Conservation (phyloP, 1,284 basidiomycete species). For the Moesziomyces parantarcticus region DNA sequence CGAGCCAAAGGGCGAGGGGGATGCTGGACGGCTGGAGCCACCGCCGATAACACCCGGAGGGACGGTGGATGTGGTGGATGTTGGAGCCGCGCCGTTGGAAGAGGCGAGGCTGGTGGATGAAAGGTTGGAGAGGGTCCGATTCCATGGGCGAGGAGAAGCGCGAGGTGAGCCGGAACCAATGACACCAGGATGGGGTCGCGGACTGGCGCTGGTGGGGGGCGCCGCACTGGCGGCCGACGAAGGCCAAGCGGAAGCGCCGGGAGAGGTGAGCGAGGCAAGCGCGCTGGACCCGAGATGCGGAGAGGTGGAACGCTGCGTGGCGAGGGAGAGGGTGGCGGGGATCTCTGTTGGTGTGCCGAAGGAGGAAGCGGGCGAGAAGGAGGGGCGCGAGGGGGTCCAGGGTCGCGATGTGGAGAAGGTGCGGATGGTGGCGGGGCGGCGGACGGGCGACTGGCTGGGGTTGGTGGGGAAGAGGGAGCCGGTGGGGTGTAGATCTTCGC, state of each 20-base stretch:
- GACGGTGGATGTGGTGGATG: slow-evolving; percentile 31
- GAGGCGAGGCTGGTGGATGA: slow-evolving; percentile 43
- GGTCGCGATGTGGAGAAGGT: slow-evolving; percentile 51
- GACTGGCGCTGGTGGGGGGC: slow-evolving; percentile 20
- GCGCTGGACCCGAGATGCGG: slow-evolving; percentile 37
- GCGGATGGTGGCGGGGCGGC: slow-evolving; percentile 49
- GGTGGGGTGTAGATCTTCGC: slow-evolving; percentile 52
- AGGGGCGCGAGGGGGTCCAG: slow-evolving; percentile 51
- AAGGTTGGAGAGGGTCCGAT: slow-evolving; percentile 43
- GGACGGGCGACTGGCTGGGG: slow-evolving; percentile 41
- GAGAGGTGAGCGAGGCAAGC: slow-evolving; percentile 18
- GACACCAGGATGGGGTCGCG: slow-evolving; percentile 48
- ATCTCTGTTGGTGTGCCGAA: slow-evolving; percentile 26
- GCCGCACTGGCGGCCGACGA: slow-evolving; percentile 16
- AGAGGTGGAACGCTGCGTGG: slow-evolving; percentile 28
- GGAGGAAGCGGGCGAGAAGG: slow-evolving; percentile 40
- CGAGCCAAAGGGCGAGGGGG: slow-evolving; percentile 56
- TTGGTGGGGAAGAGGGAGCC: slow-evolving; percentile 47
- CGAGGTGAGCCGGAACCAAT: slow-evolving; percentile 56
- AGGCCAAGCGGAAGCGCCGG: neutral
- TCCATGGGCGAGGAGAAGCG: slow-evolving; percentile 54
- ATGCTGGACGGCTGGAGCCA: slow-evolving; percentile 46
- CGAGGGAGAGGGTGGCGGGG: slow-evolving; percentile 9
- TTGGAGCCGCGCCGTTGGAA: slow-evolving; percentile 12
- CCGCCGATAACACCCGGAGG: slow-evolving; percentile 33